These are phyloP conservation scores for Saccharomycopsis javanensis DNA, from an alignment of 805 yeast species.

Conservation along the genomic window DNA sequence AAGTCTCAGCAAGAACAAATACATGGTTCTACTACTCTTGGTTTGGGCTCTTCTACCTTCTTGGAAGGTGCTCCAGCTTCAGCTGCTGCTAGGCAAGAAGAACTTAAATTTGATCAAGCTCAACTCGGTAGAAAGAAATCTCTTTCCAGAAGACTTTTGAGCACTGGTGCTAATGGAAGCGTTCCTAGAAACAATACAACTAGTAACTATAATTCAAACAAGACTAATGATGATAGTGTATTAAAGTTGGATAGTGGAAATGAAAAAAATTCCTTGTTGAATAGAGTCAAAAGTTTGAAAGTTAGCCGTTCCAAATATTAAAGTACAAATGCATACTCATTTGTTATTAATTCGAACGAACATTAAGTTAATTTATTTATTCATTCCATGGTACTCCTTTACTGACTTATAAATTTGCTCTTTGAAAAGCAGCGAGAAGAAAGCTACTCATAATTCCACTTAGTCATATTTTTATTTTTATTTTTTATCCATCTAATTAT, in stretches of 20 bases:
- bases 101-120: constrained; percentile 28
- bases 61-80: constrained; percentile 85
- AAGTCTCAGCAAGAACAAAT: constrained; percentile 50
- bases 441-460: neutral
- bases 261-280: constrained; percentile 47
- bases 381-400: neutral
- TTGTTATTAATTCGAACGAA: neutral
- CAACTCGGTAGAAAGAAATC: constrained; percentile 76
- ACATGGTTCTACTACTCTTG: constrained; percentile 80
- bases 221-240: constrained; percentile 23
- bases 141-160: constrained; percentile 54
- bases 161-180: constrained; percentile 20
- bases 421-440: neutral
- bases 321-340: neutral
- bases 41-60: constrained; percentile 40
- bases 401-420: neutral
- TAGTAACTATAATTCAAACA: neutral
- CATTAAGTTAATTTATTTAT: neutral
- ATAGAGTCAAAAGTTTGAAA: constrained; percentile 83
- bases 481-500: neutral
- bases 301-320: constrained; percentile 35
- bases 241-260: constrained; percentile 25
- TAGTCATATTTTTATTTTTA: neutral
- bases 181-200: constrained; percentile 4
- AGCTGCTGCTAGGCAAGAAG: constrained; percentile 31